Evolutionary conservation across 192 early-diverging fungal genomes (phyloP).

Genomic region (Rhizophagus sp.): DNA sequence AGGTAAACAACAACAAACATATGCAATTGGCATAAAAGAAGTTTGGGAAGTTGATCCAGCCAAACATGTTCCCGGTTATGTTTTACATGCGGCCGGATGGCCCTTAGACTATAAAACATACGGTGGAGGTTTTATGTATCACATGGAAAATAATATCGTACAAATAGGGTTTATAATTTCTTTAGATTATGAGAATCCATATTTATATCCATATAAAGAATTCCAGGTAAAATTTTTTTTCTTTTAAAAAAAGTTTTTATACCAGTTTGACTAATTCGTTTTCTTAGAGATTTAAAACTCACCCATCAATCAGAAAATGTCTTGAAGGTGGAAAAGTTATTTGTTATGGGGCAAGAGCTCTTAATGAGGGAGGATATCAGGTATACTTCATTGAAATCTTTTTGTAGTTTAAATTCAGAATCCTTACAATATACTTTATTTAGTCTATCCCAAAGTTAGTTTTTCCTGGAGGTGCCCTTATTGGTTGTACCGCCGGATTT

Average conservation of each 20-base stretch:
- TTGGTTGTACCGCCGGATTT: conserved; percentile 96
- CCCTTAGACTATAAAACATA: conserved; percentile 91
- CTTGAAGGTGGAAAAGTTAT: conserved; percentile 90
- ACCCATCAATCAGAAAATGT: conserved; percentile 79
- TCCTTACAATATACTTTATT: background rate
- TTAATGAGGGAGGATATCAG: conserved; percentile 95
- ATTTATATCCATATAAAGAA: conserved; percentile 93
- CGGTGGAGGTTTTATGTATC: conserved; percentile 94
- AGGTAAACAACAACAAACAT: conserved; percentile 86
- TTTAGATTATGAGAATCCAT: conserved; percentile 95
- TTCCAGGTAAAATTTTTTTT: conserved; percentile 58
- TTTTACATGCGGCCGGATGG: conserved; percentile 89
- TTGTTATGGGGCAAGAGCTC: conserved; percentile 93
- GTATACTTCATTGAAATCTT: background rate
- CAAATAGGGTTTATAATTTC: conserved; percentile 88
- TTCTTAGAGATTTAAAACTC: conserved; percentile 87
- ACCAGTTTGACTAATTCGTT: background rate
- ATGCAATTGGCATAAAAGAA: conserved; percentile 97
- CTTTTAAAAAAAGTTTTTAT: conserved; percentile 3
- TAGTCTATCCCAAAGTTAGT: conserved; percentile 88
- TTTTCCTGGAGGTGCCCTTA: conserved; percentile 93
- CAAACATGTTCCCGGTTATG: conserved; percentile 82
- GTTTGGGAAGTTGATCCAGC: conserved; percentile 92
- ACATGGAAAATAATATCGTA: conserved; percentile 87
- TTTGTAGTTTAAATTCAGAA: background rate